Evolutionary conservation across 2,329 filamentous ascomycete genomes (phyloP).

Genomic region (Ascochyta pisi): DNA sequence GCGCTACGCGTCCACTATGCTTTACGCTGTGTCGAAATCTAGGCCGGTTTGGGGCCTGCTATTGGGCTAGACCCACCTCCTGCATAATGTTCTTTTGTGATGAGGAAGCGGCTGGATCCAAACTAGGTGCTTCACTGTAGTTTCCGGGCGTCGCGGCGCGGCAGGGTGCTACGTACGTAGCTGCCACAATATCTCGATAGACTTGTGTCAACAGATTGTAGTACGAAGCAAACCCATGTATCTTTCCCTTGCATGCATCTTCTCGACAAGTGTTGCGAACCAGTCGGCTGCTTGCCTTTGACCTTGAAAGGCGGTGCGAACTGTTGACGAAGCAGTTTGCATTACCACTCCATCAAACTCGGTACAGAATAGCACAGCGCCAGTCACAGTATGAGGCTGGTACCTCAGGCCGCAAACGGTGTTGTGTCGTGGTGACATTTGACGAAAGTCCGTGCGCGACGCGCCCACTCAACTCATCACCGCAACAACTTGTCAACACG

Average conservation of each 20-base stretch:
- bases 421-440: background rate
- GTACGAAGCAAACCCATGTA: too few species aligned
- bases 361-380: background rate
- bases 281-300: background rate
- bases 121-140: too few species aligned
- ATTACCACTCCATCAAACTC: background rate
- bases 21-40: too few species aligned
- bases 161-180: too few species aligned
- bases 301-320: background rate
- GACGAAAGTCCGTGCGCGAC: background rate
- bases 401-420: background rate
- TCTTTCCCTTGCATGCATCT: background rate
- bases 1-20: too few species aligned
- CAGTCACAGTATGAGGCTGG: background rate
- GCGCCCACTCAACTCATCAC: background rate
- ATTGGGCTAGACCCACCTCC: too few species aligned
- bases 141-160: too few species aligned
- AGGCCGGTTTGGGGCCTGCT: too few species aligned
- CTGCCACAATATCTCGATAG: too few species aligned
- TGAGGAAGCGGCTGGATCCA: too few species aligned
- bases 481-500: background rate
- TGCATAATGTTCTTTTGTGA: too few species aligned
- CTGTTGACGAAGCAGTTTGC: background rate
- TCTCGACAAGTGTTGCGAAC: background rate
- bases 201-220: too few species aligned